Evolutionary conservation across 2,329 filamentous ascomycete genomes (phyloP).

Genomic region (Fusarium sp.): DNA sequence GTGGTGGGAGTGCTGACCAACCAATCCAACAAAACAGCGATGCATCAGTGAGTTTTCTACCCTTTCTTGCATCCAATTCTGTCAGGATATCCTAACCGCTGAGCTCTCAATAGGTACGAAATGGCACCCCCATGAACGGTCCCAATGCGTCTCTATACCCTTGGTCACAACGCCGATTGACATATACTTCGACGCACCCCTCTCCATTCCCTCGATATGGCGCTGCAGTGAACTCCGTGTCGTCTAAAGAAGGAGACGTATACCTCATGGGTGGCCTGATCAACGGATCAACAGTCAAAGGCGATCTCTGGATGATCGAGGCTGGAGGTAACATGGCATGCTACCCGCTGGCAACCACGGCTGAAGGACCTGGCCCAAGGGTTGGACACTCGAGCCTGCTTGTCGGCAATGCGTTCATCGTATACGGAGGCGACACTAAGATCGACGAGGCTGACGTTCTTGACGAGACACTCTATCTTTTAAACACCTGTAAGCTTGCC

Average conservation of each 20-base stretch:
- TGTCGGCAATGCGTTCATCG: constrained; percentile 98
- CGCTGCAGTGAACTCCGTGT: constrained; percentile 90
- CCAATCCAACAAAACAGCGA: constrained; percentile 53
- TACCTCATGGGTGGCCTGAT: constrained; percentile 98
- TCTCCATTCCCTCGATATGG: constrained; percentile 97
- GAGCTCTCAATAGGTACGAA: constrained; percentile 60
- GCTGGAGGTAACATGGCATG: constrained; percentile 88
- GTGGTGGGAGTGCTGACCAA: constrained; percentile 63
- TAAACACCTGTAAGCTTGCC: constrained; percentile 88
- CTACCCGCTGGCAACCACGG: constrained; percentile 89
- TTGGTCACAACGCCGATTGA: constrained; percentile 91
- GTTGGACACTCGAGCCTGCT: constrained; percentile 94
- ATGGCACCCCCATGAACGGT: constrained; percentile 60
- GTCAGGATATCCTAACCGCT: constrained; percentile 19
- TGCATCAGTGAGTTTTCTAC: constrained; percentile 53
- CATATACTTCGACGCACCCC: constrained; percentile 82
- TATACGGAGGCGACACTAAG: constrained; percentile 98
- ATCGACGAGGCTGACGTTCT: constrained; percentile 90
- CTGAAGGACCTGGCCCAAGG: constrained; percentile 92
- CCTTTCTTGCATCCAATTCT: not conserved
- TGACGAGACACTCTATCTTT: constrained; percentile 93
- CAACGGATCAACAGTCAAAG: constrained; percentile 94
- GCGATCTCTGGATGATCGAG: constrained; percentile 98
- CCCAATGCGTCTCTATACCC: constrained; percentile 88
- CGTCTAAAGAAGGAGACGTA: constrained; percentile 96